Evolutionary conservation across 768 basidiomycete genomes (phyloP).

Genomic region (Kondoa malvinella): DNA sequence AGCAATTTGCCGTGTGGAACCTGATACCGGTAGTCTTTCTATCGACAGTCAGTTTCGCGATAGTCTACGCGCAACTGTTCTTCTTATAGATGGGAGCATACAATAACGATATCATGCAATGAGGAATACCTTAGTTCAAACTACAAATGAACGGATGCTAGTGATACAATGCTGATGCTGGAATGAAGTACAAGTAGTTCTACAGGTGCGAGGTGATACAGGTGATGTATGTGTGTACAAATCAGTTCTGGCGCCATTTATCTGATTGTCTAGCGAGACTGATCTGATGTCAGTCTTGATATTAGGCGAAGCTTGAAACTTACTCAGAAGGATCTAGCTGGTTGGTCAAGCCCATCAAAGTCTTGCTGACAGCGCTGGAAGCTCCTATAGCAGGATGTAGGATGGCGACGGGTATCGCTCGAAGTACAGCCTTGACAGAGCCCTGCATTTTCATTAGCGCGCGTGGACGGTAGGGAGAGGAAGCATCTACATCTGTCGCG

Average conservation of each 20-base stretch:
- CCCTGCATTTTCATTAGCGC: slow-evolving; percentile 41
- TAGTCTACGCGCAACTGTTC: neutral
- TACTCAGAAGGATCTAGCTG: slow-evolving; percentile 70
- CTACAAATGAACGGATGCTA: too few species aligned
- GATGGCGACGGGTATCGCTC: slow-evolving; percentile 93
- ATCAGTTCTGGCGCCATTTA: neutral
- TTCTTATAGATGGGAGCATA: neutral
- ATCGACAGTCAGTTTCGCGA: slow-evolving; percentile 36
- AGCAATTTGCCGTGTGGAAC: slow-evolving; percentile 59
- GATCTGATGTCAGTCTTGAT: slow-evolving; percentile 49
- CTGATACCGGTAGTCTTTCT: slow-evolving; percentile 47
- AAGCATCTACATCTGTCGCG: slow-evolving; percentile 56
- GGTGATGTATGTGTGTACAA: neutral
- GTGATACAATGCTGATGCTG: neutral
- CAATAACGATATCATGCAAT: too few species aligned
- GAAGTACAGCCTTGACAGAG: slow-evolving; percentile 77
- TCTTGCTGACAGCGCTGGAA: slow-evolving; percentile 89
- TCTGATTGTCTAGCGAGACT: neutral
- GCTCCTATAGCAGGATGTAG: slow-evolving; percentile 97
- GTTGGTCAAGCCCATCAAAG: slow-evolving; percentile 80
- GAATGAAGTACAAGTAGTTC: too few species aligned
- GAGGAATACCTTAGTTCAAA: too few species aligned
- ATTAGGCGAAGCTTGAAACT: slow-evolving; percentile 77
- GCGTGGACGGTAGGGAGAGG: slow-evolving; percentile 1
- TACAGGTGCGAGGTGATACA: neutral